Conservation (phyloP, 441 rosid species). For the Manihot esculenta region DNA sequence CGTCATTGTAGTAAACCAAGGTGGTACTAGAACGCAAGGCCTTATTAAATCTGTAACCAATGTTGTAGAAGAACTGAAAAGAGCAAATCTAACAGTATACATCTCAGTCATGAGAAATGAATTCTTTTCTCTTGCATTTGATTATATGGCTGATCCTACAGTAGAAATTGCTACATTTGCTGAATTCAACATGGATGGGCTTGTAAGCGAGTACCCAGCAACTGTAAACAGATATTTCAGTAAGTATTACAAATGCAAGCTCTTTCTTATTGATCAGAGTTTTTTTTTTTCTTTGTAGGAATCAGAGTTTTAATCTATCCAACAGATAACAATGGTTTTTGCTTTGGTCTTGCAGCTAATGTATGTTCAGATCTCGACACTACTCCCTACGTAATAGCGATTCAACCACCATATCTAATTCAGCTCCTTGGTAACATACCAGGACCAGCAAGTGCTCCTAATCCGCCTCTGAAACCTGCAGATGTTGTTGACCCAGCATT, state of each 20-base stretch:
- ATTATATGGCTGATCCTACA: constrained; percentile 71
- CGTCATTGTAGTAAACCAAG: constrained; percentile 31
- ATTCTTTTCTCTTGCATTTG: constrained; percentile 53
- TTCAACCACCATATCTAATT: constrained; percentile 45
- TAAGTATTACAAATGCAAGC: too few relatives aligned
- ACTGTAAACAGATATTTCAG: constrained; percentile 56
- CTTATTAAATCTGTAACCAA: constrained; percentile 45
- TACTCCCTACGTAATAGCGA: constrained; percentile 46
- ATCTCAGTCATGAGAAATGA: constrained; percentile 59
- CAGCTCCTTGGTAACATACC: constrained; percentile 28
- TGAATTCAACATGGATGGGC: constrained; percentile 56
- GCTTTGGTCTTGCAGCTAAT: constrained; percentile 46
- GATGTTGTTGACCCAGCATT: constrained; percentile 52
- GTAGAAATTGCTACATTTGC: constrained; percentile 64
- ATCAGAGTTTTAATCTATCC: too few relatives aligned
- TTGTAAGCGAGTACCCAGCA: constrained; percentile 62
- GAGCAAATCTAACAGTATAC: constrained; percentile 40
- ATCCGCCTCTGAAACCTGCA: constrained; percentile 43
- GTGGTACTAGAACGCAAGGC: too few relatives aligned
- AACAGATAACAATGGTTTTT: background rate
- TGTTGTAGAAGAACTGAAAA: constrained; percentile 38
- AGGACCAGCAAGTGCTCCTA: constrained; percentile 47
- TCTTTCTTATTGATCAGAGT: too few relatives aligned
- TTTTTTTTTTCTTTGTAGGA: too few relatives aligned
- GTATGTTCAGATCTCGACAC: constrained; percentile 41